phyloP scores from a whole-genome alignment of 2,329 filamentous ascomycete genomes.

The Corniculantispora saksenae region DNA sequence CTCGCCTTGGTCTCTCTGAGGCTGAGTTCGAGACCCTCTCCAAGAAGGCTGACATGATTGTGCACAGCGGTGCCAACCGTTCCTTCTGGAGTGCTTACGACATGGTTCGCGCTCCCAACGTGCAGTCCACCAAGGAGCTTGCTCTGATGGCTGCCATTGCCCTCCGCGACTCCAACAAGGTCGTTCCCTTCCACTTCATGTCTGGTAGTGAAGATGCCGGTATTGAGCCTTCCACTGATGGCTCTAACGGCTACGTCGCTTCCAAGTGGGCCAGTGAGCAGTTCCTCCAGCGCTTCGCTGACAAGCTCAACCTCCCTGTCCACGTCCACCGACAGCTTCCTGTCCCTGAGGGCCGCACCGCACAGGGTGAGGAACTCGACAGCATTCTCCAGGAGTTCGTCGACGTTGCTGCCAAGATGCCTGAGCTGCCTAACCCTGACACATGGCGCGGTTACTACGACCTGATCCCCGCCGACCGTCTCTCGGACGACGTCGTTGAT shows the following conservation, averaged over 20 bases:
- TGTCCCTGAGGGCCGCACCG: slow-evolving; percentile 19
- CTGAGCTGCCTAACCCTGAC: slow-evolving; percentile 19
- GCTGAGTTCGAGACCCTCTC: slow-evolving; percentile 31
- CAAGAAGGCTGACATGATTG: slow-evolving; percentile 44
- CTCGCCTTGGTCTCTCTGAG: slow-evolving; percentile 40
- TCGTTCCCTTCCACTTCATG: slow-evolving; percentile 39
- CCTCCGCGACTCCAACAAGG: slow-evolving; percentile 21
- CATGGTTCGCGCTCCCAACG: slow-evolving; percentile 36
- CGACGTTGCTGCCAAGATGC: slow-evolving; percentile 19
- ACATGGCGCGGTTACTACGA: slow-evolving; percentile 20
- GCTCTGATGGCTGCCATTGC: slow-evolving; percentile 31
- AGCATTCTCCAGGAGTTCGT: slow-evolving; percentile 20
- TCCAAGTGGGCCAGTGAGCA: slow-evolving; percentile 38
- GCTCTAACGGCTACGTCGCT: slow-evolving; percentile 34
- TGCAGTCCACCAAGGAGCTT: slow-evolving; percentile 37
- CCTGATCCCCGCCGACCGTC: slow-evolving; percentile 20
- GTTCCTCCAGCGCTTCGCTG: slow-evolving; percentile 29
- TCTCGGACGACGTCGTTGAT: slow-evolving; percentile 19
- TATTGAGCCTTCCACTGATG: slow-evolving; percentile 21
- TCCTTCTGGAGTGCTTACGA: slow-evolving; percentile 40
- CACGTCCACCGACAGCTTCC: slow-evolving; percentile 23
- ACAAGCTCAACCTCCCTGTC: slow-evolving; percentile 13
- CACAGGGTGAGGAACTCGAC: slow-evolving; percentile 18
- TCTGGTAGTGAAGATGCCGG: slow-evolving; percentile 32
- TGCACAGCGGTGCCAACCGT: slow-evolving; percentile 53